Evolutionary conservation across 2,329 filamentous ascomycete species (phyloP), one percentile per base, ranked within the genome.

Genomic region (Xylogone sp.): DNA sequence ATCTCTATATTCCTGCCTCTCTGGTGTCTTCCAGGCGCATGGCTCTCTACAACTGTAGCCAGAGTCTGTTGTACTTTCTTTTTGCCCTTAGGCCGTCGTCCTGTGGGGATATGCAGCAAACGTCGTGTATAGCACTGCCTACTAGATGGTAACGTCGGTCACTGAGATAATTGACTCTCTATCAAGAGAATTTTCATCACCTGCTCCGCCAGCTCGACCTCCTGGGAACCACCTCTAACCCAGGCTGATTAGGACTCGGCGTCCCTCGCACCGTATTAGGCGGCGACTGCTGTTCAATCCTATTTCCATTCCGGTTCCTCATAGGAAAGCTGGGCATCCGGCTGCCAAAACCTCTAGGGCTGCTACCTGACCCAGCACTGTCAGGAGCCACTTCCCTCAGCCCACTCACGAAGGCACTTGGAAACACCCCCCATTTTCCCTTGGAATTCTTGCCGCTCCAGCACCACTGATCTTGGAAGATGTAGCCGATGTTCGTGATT

Each of bases 341-440:
- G 34, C n/a, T 13, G 5, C 10, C 34, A 18, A 39, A 13, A 39
- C 34, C n/a, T 5, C 34, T 18, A 4, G 34, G 34, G 13, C 12
- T 39, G 12, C 10, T 18, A 18, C 34, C n/a, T 16, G n/a, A 13
- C 8, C 34, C 34, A 16, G n/a, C n/a, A 18, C n/a, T 39, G 5
- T 5, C 5, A 6, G 24, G 16, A 10, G n/a, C 21, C 7, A 39
- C 51, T 24, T 58, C 55, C 29, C 53, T 45, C 27, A 63, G 44
- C 18, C 55, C 51, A 21, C 64, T 59, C 2, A 66, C 60, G 46
- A 66, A 67, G 7, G 54, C 24, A 2, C 49, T 46, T 1, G 63
- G 64, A 42, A 67, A 67, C 1, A 66, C 22, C 2, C 64, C 64
- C 59, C 58, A 67, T 54, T 65, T 63, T 1, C 64, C 62, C 44